Conservation (phyloP, 306 rosid genomes). For the Castanospermum australe region DNA sequence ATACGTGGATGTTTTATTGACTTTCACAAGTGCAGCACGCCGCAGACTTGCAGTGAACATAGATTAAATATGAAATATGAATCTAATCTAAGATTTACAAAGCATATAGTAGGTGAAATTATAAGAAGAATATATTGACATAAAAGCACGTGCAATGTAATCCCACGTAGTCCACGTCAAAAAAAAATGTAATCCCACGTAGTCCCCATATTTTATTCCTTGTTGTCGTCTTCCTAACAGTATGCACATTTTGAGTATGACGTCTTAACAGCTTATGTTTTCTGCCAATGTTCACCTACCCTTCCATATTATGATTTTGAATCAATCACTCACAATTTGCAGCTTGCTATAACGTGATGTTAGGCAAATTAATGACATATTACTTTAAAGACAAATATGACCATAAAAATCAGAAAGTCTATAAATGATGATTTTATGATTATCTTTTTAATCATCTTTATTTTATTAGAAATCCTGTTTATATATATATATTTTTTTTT, state of each 20-base stretch:
- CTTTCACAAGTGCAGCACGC: not conserved
- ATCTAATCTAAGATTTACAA: not conserved
- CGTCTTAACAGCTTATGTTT: not conserved
- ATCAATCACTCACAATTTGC: not conserved
- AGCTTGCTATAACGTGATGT: not conserved
- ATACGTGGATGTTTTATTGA: no score
- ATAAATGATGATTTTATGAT: no score
- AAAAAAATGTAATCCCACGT: not conserved
- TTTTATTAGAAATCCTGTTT: no score
- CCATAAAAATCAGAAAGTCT: no score
- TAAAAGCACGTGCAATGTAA: constrained; percentile 30
- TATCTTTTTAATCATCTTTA: no score
- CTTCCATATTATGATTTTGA: no score
- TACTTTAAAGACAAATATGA: not conserved
- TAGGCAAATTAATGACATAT: not conserved
- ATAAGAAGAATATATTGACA: not conserved
- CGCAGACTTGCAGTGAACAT: not conserved
- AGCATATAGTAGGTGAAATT: not conserved
- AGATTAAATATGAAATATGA: not conserved
- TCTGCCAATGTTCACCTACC: not conserved
- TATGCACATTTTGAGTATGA: not conserved
- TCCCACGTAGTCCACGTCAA: not conserved
- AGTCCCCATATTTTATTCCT: not conserved
- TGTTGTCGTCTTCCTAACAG: not conserved
- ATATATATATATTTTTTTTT: no score